phyloP scores from a whole-genome alignment of 176 grass and related monocot species.

The Oryza coarctata region DNA sequence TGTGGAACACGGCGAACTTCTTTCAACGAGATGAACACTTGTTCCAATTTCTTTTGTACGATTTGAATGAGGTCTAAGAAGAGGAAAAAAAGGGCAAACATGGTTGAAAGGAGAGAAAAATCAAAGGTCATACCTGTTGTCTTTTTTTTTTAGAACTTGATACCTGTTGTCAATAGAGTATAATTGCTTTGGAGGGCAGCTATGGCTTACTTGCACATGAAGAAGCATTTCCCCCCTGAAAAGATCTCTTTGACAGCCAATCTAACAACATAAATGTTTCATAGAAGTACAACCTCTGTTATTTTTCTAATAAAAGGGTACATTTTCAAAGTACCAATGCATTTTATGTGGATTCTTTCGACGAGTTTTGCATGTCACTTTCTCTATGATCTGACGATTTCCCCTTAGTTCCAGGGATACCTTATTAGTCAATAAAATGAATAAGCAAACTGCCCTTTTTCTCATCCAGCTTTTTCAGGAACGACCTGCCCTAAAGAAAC shows the following conservation, averaged over 20 bases:
- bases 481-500: constrained; percentile 16
- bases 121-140: not conserved
- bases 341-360: not conserved
- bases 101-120: not conserved
- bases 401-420: not conserved
- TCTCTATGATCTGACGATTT: not conserved
- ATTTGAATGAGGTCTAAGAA: not conserved
- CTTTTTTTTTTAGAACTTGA: too few relatives aligned
- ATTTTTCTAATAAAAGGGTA: constrained; percentile 10
- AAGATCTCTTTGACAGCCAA: constrained; percentile 7
- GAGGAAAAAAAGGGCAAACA: not conserved
- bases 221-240: not conserved
- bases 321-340: not conserved
- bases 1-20: not conserved
- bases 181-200: constrained; percentile 29
- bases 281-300: not conserved
- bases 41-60: not conserved
- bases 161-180: constrained; percentile 20
- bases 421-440: not conserved
- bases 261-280: constrained; percentile 22
- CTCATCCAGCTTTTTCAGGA: constrained; percentile 10
- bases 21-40: not conserved
- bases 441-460: not conserved
- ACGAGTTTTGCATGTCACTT: not conserved
- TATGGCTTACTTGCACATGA: constrained; percentile 37